Evolutionary conservation across 768 basidiomycete species (phyloP).

Genomic region (Phlebiopsis flavidoalba): DNA sequence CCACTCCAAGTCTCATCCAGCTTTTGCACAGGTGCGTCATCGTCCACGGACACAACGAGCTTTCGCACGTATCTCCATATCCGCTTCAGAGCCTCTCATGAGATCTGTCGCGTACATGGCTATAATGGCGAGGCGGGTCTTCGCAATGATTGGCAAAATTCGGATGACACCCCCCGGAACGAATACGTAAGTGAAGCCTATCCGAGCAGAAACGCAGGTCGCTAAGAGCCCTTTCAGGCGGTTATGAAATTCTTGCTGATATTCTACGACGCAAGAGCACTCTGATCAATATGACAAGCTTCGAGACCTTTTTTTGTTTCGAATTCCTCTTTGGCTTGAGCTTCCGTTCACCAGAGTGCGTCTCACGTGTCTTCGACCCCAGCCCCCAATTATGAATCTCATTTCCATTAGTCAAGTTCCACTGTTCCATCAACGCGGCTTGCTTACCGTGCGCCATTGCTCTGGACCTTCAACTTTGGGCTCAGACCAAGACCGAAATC

Average conservation of each 20-base stretch:
- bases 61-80: background rate
- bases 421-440: conserved; percentile 78
- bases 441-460: conserved; percentile 80
- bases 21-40: conserved; percentile 58
- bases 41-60: background rate
- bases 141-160: conserved; percentile 86
- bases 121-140: conserved; percentile 73
- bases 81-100: conserved; percentile 61
- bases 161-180: conserved; percentile 94
- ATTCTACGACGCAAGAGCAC: conserved; percentile 68
- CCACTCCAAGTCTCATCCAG: conserved; percentile 69
- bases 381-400: background rate
- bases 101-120: conserved; percentile 64
- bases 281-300: conserved; percentile 74
- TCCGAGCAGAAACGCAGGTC: background rate
- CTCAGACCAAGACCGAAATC: conserved; percentile 62
- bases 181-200: conserved; percentile 56
- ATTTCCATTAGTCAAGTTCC: conserved; percentile 54
- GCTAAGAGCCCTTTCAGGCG: conserved; percentile 41
- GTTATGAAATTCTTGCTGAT: conserved; percentile 80
- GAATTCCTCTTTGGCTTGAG: conserved; percentile 77
- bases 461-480: conserved; percentile 91
- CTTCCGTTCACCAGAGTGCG: conserved; percentile 77
- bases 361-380: background rate
- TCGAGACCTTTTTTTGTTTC: conserved; percentile 77